Percentiles rank a stretch among this genome's conserved stretches.
phyloP scores from a whole-genome alignment of 2,329 filamentous ascomycete genomes.

The Apiospora sp. region DNA sequence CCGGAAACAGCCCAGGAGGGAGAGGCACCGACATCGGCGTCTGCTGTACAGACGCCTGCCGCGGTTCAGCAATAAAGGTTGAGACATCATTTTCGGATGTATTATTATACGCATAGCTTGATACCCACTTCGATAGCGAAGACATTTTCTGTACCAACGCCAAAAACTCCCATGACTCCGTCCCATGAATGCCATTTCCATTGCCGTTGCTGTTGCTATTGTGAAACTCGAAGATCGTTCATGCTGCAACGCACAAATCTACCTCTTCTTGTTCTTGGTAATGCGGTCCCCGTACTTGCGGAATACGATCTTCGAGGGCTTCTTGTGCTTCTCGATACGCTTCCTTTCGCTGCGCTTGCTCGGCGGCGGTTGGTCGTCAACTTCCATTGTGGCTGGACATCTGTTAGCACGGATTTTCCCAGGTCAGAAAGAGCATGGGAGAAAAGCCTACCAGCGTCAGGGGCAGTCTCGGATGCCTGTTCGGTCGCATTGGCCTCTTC shows the following conservation, averaged over 20 bases:
- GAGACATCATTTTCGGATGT: constrained; percentile 5
- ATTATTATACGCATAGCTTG: constrained; percentile 11
- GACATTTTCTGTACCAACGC: constrained; percentile 18
- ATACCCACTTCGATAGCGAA: constrained; percentile 22
- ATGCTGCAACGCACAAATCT: constrained; percentile 41
- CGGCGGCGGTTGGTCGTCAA: constrained; percentile 57
- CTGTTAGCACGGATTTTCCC: constrained; percentile 27
- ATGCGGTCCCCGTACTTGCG: constrained; percentile 63
- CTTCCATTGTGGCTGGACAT: constrained; percentile 60
- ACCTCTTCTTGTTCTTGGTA: constrained; percentile 50
- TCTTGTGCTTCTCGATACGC: constrained; percentile 64
- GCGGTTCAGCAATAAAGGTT: constrained; percentile 1
- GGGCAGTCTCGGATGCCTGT: constrained; percentile 39
- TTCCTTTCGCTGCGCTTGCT: constrained; percentile 52
- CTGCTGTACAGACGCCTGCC: neutral
- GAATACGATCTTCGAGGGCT: constrained; percentile 67
- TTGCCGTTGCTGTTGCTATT: constrained; percentile 18
- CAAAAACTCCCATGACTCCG: constrained; percentile 26
- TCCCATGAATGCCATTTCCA: constrained; percentile 17
- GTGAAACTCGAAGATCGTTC: constrained; percentile 18
- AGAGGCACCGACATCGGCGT: neutral
- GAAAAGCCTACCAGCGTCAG: constrained; percentile 42
- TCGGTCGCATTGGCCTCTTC: constrained; percentile 34
- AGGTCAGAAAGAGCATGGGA: constrained; percentile 23
- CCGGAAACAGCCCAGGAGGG: neutral